phyloP scores from a whole-genome alignment of 2,329 filamentous ascomycete genomes.

The Fusarium marasasianum region DNA sequence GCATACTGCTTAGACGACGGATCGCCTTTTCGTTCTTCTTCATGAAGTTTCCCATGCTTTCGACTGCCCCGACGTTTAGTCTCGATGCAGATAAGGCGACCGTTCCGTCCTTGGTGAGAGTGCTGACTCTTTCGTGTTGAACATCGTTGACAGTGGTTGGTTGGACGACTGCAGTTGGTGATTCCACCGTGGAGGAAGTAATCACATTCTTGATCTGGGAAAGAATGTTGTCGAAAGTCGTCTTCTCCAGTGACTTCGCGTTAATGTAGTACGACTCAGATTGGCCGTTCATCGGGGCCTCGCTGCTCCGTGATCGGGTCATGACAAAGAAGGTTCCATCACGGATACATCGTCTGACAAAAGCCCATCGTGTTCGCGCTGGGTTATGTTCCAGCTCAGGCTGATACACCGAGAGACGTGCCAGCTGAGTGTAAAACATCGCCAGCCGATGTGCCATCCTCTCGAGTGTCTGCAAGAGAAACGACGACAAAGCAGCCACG shows the following conservation, averaged over 20 bases:
- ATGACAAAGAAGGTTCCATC: constrained; percentile 64
- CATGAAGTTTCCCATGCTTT: constrained; percentile 27
- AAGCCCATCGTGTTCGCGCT: constrained; percentile 61
- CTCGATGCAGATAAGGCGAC: constrained; percentile 11
- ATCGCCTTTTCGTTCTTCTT: constrained; percentile 33
- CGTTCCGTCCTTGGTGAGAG: background rate
- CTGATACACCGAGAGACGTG: constrained; percentile 59
- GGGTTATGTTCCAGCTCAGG: constrained; percentile 63
- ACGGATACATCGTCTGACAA: constrained; percentile 57
- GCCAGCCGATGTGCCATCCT: constrained; percentile 62
- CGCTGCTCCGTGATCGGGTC: constrained; percentile 46
- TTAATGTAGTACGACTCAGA: constrained; percentile 22
- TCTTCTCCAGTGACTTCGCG: constrained; percentile 22
- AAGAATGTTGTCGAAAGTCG: constrained; percentile 31
- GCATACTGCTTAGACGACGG: constrained; percentile 22
- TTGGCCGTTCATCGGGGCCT: background rate
- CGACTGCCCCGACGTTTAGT: constrained; percentile 6
- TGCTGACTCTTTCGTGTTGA: constrained; percentile 18
- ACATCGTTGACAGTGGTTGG: constrained; percentile 18
- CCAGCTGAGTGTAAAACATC: constrained; percentile 61
- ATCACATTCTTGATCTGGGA: constrained; percentile 30
- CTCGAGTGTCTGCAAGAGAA: constrained; percentile 62
- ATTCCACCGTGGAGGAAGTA: background rate
- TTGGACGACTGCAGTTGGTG: fast-evolving
- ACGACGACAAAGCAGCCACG: constrained; percentile 53